These are phyloP conservation scores for Alternaria conjuncta DNA, from an alignment of 2,329 filamentous ascomycete genomes.

Conservation along the genomic window DNA sequence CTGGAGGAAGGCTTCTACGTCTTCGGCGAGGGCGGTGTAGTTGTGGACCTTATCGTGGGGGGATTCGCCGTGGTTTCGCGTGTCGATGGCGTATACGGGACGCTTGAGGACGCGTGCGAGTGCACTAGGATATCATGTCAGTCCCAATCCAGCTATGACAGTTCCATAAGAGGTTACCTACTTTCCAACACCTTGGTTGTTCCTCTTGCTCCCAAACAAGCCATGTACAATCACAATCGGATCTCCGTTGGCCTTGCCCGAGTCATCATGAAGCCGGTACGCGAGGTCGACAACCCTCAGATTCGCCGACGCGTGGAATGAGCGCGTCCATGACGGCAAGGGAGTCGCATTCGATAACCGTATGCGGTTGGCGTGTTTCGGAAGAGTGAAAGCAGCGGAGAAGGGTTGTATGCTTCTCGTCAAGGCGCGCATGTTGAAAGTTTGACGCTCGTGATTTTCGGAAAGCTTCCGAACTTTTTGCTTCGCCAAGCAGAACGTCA, in stretches of 20 bases:
- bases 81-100: constrained; percentile 83
- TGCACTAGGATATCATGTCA: constrained; percentile 59
- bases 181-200: constrained; percentile 95
- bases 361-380: constrained; percentile 19
- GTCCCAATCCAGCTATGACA: not conserved
- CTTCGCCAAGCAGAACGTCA: constrained; percentile 21
- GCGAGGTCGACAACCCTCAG: constrained; percentile 39
- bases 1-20: constrained; percentile 79
- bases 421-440: constrained; percentile 25
- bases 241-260: constrained; percentile 48
- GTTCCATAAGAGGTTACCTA: constrained; percentile 43
- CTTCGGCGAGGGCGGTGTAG: constrained; percentile 81
- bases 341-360: not conserved
- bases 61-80: constrained; percentile 92
- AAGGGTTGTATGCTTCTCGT: constrained; percentile 18
- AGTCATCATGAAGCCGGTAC: constrained; percentile 45
- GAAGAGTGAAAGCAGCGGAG: constrained; percentile 15
- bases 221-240: constrained; percentile 92
- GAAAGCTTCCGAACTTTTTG: constrained; percentile 19
- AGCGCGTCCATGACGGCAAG: constrained; percentile 29
- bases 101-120: constrained; percentile 81
- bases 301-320: constrained; percentile 36
- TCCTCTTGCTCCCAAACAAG: constrained; percentile 93
- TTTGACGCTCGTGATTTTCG: constrained; percentile 6
- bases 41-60: constrained; percentile 78